Conservation (phyloP, 2,329 filamentous ascomycete species). For the Clathrospora elynae region DNA sequence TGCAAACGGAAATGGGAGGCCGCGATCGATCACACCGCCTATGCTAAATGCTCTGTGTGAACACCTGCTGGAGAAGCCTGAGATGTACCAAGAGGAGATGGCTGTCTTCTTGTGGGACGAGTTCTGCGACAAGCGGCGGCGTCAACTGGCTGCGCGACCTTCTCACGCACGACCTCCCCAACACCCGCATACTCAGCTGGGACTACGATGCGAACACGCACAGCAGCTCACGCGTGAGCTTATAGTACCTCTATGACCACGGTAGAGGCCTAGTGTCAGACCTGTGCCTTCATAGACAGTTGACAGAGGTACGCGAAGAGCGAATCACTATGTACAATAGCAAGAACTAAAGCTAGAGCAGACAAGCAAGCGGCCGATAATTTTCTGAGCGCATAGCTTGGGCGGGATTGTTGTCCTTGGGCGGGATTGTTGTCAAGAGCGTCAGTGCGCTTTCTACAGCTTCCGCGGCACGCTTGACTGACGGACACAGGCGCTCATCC, state of each 20-base stretch:
- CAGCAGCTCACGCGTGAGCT: constrained; percentile 28
- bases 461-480: constrained; percentile 8
- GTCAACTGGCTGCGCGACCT: constrained; percentile 33
- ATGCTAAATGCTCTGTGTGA: constrained; percentile 39
- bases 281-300: constrained; percentile 34
- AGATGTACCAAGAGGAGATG: constrained; percentile 36
- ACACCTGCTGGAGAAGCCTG: constrained; percentile 37
- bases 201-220: constrained; percentile 46
- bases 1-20: constrained; percentile 12
- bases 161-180: constrained; percentile 33
- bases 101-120: constrained; percentile 33
- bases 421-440: constrained; percentile 44
- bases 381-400: constrained; percentile 45
- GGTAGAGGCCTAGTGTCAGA: constrained; percentile 41
- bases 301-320: constrained; percentile 26
- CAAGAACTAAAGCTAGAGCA: constrained; percentile 24
- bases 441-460: constrained; percentile 22
- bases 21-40: constrained; percentile 29
- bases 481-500: constrained; percentile 43
- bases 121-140: constrained; percentile 27
- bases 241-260: constrained; percentile 44
- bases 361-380: constrained; percentile 38
- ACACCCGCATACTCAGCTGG: constrained; percentile 43
- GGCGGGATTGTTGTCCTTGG: no score
- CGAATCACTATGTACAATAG: constrained; percentile 5